Percentiles rank a stretch among this genome's conserved stretches.
phyloP scores from a whole-genome alignment of 768 basidiomycete genomes.

The Trametes gibbosa region DNA sequence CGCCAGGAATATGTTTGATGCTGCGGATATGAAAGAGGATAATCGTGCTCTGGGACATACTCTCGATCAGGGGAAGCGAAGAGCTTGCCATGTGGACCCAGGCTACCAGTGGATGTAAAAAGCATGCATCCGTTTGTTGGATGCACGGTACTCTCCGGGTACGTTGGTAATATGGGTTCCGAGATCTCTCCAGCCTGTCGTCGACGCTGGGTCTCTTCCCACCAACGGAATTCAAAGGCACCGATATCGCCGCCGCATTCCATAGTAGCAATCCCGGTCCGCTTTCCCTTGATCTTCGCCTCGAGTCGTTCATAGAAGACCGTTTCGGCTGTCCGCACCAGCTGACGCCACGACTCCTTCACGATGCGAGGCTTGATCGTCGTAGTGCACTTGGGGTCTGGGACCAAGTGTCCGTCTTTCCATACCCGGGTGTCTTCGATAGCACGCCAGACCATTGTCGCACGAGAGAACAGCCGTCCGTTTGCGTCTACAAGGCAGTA shows the following conservation, averaged over 20 bases:
- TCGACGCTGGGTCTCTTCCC: background rate
- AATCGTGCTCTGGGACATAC: background rate
- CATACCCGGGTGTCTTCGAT: constrained; percentile 2
- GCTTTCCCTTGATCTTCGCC: background rate
- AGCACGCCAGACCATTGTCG: constrained; percentile 10
- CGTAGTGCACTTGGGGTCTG: background rate
- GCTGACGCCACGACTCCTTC: constrained; percentile 18
- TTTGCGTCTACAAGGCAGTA: constrained; percentile 3
- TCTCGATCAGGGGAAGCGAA: background rate
- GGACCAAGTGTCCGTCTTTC: background rate
- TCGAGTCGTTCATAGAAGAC: background rate
- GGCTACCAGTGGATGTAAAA: background rate
- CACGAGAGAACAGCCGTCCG: constrained; percentile 9
- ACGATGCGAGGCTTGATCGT: background rate
- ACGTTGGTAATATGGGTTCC: no score
- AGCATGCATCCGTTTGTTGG: no score
- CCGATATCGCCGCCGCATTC: constrained; percentile 2
- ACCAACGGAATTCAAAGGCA: background rate
- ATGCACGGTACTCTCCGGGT: background rate
- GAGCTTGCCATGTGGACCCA: no score
- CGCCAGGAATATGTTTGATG: constrained; percentile 3
- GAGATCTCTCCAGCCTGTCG: background rate
- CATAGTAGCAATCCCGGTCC: background rate
- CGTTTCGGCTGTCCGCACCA: background rate
- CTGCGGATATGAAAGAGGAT: background rate